Conservation (phyloP, 2,329 filamentous ascomycete species). For the Pestalotiopsis sp. region DNA sequence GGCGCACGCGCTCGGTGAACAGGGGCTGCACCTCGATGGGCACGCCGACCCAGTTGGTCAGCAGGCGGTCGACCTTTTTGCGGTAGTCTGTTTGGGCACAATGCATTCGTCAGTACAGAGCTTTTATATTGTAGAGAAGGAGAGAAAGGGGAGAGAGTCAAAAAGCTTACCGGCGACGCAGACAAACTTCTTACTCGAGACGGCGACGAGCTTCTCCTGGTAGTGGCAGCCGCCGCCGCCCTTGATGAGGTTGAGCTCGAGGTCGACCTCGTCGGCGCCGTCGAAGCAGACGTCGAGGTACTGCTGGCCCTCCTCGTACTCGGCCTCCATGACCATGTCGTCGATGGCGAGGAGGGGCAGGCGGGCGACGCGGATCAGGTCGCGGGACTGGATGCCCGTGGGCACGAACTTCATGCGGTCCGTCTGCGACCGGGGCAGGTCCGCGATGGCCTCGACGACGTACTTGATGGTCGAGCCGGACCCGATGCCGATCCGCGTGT, state of each 20-base stretch:
- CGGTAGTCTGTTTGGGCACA: slow-evolving; percentile 68
- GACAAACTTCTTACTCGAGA: slow-evolving; percentile 81
- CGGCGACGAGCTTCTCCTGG: slow-evolving; percentile 95
- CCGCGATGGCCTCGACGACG: slow-evolving; percentile 79
- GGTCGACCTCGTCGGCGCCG: slow-evolving; percentile 95
- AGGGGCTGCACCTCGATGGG: slow-evolving; percentile 94
- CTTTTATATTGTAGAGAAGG: background rate
- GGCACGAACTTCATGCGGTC: slow-evolving; percentile 81
- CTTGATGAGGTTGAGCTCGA: slow-evolving; percentile 95
- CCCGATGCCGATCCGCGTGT: slow-evolving; percentile 74
- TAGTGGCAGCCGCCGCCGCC: slow-evolving; percentile 96
- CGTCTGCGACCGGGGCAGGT: slow-evolving; percentile 57
- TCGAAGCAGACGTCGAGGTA: slow-evolving; percentile 91
- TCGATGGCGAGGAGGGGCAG: slow-evolving; percentile 79
- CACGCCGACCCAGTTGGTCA: slow-evolving; percentile 77
- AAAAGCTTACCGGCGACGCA: slow-evolving; percentile 73
- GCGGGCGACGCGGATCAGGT: slow-evolving; percentile 80
- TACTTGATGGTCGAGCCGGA: slow-evolving; percentile 83
- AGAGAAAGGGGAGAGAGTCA: background rate
- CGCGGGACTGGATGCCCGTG: slow-evolving; percentile 88
- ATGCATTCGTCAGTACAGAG: background rate
- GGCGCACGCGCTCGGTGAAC: slow-evolving; percentile 76
- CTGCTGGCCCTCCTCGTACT: slow-evolving; percentile 43
- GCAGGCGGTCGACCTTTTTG: slow-evolving; percentile 79
- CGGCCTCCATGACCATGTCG: slow-evolving; percentile 62